phyloP scores from a whole-genome alignment of 2,329 filamentous ascomycete genomes.

The Blastomyces percursus region DNA sequence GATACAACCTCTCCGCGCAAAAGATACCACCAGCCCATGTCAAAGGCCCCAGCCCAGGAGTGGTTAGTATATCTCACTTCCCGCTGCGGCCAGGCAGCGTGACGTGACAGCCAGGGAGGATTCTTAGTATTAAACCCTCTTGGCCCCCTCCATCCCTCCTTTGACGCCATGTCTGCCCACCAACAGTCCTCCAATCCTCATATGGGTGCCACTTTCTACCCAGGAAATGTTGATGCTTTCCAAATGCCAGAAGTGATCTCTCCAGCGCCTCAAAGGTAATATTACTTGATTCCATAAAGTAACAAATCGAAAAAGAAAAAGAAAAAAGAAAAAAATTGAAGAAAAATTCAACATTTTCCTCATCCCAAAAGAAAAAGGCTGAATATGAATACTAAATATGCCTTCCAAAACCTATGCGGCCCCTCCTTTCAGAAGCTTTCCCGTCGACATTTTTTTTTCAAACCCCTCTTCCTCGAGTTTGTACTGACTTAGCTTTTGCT shows the following conservation, averaged over 20 bases:
- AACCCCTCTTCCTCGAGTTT: background rate
- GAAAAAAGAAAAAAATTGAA: no score
- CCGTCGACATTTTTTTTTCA: background rate
- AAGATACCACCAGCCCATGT: background rate
- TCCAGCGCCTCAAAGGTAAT: slow-evolving; percentile 58
- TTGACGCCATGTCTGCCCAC: slow-evolving; percentile 24
- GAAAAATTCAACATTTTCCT: no score
- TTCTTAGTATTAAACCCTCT: slow-evolving; percentile 6
- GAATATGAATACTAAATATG: no score
- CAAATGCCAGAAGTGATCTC: slow-evolving; percentile 60
- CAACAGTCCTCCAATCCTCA: slow-evolving; percentile 31
- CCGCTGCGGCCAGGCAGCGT: background rate
- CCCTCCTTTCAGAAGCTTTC: background rate
- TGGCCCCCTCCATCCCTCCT: slow-evolving; percentile 1
- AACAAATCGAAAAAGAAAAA: background rate
- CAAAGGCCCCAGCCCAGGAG: background rate
- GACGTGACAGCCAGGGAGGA: background rate
- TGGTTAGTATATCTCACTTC: background rate
- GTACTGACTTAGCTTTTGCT: background rate
- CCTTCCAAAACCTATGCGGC: background rate
- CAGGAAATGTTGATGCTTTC: slow-evolving; percentile 57
- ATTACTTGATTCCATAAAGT: background rate
- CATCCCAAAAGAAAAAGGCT: background rate
- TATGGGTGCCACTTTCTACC: slow-evolving; percentile 55
- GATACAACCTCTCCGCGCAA: background rate